phyloP scores from a whole-genome alignment of 305 asterid genomes.

The Fraxinus albicans region DNA sequence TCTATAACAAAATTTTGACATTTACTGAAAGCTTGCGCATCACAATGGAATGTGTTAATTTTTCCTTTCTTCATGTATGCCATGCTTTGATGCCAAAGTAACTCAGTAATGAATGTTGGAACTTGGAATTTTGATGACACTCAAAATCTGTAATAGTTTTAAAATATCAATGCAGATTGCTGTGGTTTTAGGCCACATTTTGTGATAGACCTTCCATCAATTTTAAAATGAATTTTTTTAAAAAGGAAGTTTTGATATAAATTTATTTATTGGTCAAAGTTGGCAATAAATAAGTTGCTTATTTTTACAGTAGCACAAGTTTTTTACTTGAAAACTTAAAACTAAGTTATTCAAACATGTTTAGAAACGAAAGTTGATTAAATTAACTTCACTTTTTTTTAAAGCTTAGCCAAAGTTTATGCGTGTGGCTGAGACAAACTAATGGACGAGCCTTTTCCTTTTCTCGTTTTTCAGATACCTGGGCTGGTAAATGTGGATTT shows the following conservation, averaged over 20 bases:
- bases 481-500: slow-evolving; percentile 97
- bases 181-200: background rate
- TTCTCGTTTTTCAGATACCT: slow-evolving; percentile 64
- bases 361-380: background rate
- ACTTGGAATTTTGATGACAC: background rate
- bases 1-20: background rate
- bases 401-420: background rate
- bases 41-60: background rate
- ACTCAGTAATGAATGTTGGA: background rate
- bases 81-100: background rate
- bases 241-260: background rate
- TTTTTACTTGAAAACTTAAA: background rate
- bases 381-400: background rate
- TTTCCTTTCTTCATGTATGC: background rate
- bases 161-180: background rate
- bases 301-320: background rate
- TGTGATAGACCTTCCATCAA: background rate
- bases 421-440: background rate
- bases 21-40: background rate
- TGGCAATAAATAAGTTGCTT: background rate
- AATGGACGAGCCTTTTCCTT: background rate
- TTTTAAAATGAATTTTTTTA: background rate
- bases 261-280: background rate
- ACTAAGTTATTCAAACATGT: background rate
- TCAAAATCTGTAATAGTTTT: background rate